Evolutionary conservation across 768 basidiomycete genomes (phyloP).

Genomic region (Leccinum obscurum): DNA sequence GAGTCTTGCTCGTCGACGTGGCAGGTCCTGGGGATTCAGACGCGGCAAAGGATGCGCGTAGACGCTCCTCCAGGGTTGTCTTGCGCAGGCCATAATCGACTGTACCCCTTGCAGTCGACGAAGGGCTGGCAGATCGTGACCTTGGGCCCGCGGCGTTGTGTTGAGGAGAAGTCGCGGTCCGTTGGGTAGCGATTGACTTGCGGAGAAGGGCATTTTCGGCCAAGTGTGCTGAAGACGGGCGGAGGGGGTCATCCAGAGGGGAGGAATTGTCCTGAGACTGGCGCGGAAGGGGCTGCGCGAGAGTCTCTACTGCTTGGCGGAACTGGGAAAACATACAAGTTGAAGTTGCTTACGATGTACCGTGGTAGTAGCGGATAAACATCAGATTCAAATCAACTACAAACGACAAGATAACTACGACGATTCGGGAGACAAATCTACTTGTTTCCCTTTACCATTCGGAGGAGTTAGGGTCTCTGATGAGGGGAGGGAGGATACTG

Average conservation of each 20-base stretch:
- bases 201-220: constrained; percentile 66
- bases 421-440: constrained; percentile 27
- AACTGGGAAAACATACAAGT: constrained; percentile 73
- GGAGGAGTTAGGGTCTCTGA: constrained; percentile 17
- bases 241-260: constrained; percentile 29
- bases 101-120: constrained; percentile 14
- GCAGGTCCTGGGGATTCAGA: constrained; percentile 52
- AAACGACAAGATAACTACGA: constrained; percentile 18
- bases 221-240: constrained; percentile 49
- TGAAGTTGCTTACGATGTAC: neutral
- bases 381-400: constrained; percentile 7
- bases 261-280: constrained; percentile 34
- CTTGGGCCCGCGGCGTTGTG: constrained; percentile 17
- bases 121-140: constrained; percentile 28
- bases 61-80: constrained; percentile 70
- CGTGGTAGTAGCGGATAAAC: neutral
- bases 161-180: constrained; percentile 42
- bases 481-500: constrained; percentile 24
- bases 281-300: constrained; percentile 51
- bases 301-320: constrained; percentile 68
- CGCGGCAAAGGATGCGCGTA: constrained; percentile 62
- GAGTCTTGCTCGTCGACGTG: constrained; percentile 46
- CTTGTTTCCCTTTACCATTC: constrained; percentile 64
- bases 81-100: constrained; percentile 40
- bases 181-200: constrained; percentile 60